Base-by-base conservation (phyloP, 2,329 filamentous ascomycete genomes). In the Sordariomycetes sp. region DNA sequence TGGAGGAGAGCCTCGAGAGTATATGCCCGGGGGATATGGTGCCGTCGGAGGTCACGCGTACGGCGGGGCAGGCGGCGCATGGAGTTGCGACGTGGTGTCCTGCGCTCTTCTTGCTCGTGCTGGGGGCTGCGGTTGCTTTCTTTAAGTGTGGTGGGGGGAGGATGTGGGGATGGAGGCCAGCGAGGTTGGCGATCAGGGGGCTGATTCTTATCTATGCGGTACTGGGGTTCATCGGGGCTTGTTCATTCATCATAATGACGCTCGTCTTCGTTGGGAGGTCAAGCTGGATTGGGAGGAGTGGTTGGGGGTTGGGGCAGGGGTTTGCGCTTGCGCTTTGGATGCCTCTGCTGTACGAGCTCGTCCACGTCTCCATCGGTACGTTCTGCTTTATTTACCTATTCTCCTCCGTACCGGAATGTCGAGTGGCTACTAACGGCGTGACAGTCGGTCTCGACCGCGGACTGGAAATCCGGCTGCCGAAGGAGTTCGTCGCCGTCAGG, bases 321-420 rank as follows among this genome's bases (percentile, higher is more conserved):
- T 20, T 56, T 25, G 54, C 54, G 17, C 28, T 56, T 12, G 54
- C 42, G 25, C 15, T 56, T n/a, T 56, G 54, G 54, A 36, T 56
- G 12, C 54, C 54, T n/a, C 48, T 56, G 3, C 17, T 56, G 3
- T 56, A 56, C 32, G 54, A 56, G 22, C 3, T 56, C 24, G 20
- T 56, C 36, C 42, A 51, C 10, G 25, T 25, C 45, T 13, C 22
- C 22, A 34, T 50, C 34, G 54, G 54, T 56, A 56, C 12, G 54
- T 52, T 17, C 10, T 13, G 10, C 6, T 4, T 10, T 25, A 24
- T 28, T 34, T 25, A 4, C 7, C 25, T 15, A 20, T 3, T 20
- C 7, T 32, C 39, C 8, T 3, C 3, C 8, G 28, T 32, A 32
- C 28, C 28, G 28, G 28, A 4, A 8, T 32, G 4, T 17, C 39